A percentile compares a stretch with the other conserved stretches of the same genome.
These are phyloP conservation scores for Hanseniaspora meyeri DNA, from an alignment of 805 yeast genomes.

Conservation along the genomic window DNA sequence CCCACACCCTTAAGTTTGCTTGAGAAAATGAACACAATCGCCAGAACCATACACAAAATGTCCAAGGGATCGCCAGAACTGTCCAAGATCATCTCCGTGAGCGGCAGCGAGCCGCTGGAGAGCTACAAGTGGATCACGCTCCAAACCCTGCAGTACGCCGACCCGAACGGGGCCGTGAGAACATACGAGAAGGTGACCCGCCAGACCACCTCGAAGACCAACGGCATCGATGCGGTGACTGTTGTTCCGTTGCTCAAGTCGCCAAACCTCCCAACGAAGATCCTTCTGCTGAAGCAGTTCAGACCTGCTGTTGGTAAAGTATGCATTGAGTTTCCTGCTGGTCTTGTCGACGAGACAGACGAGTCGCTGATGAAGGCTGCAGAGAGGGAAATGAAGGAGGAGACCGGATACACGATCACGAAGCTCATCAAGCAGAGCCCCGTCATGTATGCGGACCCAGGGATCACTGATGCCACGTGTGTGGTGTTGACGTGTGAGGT, in stretches of 20 bases:
- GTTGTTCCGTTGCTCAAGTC: constrained; percentile 59
- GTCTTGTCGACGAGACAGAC: constrained; percentile 78
- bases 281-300: constrained; percentile 73
- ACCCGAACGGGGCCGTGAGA: constrained; percentile 56
- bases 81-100: constrained; percentile 24
- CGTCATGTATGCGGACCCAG: constrained; percentile 62
- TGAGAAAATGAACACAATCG: not conserved
- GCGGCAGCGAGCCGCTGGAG: constrained; percentile 24
- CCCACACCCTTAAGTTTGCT: not conserved
- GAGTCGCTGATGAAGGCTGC: constrained; percentile 61
- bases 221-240: constrained; percentile 76
- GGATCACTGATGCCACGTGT: constrained; percentile 80
- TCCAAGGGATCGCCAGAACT: constrained; percentile 28
- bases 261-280: constrained; percentile 37
- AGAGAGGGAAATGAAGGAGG: constrained; percentile 75
- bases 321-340: constrained; percentile 91
- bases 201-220: constrained; percentile 51
- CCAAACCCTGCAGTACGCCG: constrained; percentile 54
- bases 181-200: constrained; percentile 89
- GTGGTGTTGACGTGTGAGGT: constrained; percentile 66
- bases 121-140: constrained; percentile 60
- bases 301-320: constrained; percentile 86
- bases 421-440: constrained; percentile 38
- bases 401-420: constrained; percentile 76
- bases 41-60: not conserved